Conservation (phyloP, 257 asterid species). For the Apocynum venetum region DNA sequence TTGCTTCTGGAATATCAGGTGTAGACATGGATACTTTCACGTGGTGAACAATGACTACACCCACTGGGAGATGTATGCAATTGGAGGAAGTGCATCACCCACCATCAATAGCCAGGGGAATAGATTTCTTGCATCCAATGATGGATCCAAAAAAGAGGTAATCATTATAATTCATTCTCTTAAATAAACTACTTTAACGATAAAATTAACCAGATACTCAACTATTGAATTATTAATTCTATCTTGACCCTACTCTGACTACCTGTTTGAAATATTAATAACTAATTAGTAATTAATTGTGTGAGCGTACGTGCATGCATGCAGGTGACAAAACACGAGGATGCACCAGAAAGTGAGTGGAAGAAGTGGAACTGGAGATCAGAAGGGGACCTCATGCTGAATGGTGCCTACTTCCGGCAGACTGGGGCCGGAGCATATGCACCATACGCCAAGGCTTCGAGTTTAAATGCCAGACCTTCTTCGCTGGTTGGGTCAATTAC, state of each 20-base stretch:
- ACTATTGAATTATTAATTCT: too few relatives aligned
- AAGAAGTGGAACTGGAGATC: slow-evolving; percentile 79
- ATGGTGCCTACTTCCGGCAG: slow-evolving; percentile 71
- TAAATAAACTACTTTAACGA: not conserved
- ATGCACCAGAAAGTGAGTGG: slow-evolving; percentile 86
- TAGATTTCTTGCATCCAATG: slow-evolving; percentile 69
- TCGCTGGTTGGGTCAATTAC: slow-evolving; percentile 62
- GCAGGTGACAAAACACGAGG: slow-evolving; percentile 87
- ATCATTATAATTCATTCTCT: not conserved
- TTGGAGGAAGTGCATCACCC: slow-evolving; percentile 88
- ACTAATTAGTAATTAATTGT: too few relatives aligned
- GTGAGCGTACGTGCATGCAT: not conserved
- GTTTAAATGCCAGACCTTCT: slow-evolving; percentile 71
- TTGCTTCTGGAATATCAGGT: slow-evolving; percentile 36
- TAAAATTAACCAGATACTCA: too few relatives aligned
- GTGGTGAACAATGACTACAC: slow-evolving; percentile 89
- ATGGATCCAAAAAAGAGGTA: slow-evolving; percentile 50
- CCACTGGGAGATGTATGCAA: slow-evolving; percentile 90
- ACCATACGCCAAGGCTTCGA: slow-evolving; percentile 65
- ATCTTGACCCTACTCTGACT: too few relatives aligned
- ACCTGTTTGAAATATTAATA: too few relatives aligned
- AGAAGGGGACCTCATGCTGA: slow-evolving; percentile 80
- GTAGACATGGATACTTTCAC: slow-evolving; percentile 87
- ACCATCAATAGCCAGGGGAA: slow-evolving; percentile 85
- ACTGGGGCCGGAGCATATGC: slow-evolving; percentile 63